Percentiles rank a stretch among this genome's conserved stretches.
phyloP scores from a whole-genome alignment of 805 yeast species.

The Metschnikowia orientalis region DNA sequence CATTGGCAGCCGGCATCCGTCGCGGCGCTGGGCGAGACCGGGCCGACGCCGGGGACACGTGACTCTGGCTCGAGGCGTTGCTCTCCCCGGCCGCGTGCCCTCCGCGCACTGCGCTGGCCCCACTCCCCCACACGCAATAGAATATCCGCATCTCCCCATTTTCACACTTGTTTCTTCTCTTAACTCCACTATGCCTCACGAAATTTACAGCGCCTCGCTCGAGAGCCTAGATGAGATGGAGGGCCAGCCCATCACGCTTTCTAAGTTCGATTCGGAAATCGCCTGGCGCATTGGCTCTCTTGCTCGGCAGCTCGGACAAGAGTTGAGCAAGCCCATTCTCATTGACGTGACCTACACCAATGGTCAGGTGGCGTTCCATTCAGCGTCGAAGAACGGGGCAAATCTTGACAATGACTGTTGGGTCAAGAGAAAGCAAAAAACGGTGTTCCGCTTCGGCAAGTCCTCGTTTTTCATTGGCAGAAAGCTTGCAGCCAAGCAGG shows the following conservation, averaged over 20 bases:
- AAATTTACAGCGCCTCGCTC: conserved; percentile 4
- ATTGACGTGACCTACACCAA: conserved; percentile 45
- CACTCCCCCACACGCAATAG: no score
- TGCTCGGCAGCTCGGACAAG: conserved; percentile 34
- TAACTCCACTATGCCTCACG: conserved; percentile 7
- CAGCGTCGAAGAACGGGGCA: conserved; percentile 34
- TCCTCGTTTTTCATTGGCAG: conserved; percentile 48
- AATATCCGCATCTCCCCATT: no score
- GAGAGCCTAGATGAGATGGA: conserved; percentile 12
- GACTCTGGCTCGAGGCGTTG: no score
- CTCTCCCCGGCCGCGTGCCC: no score
- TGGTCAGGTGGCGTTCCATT: conserved; percentile 47
- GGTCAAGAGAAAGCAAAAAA: conserved; percentile 47
- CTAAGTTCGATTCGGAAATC: conserved; percentile 27
- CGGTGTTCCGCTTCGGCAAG: conserved; percentile 44
- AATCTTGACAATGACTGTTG: conserved; percentile 50
- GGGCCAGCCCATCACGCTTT: conserved; percentile 18
- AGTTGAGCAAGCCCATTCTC: conserved; percentile 33
- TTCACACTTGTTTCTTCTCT: no score
- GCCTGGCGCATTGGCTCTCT: conserved; percentile 46
- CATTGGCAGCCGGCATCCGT: no score
- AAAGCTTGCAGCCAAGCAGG: conserved; percentile 32
- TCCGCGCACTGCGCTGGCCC: no score
- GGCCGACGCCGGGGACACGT: no score
- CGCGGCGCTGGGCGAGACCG: no score